Evolutionary conservation across 106 monocot species (phyloP).

Genomic region (Vanilla planifolia): DNA sequence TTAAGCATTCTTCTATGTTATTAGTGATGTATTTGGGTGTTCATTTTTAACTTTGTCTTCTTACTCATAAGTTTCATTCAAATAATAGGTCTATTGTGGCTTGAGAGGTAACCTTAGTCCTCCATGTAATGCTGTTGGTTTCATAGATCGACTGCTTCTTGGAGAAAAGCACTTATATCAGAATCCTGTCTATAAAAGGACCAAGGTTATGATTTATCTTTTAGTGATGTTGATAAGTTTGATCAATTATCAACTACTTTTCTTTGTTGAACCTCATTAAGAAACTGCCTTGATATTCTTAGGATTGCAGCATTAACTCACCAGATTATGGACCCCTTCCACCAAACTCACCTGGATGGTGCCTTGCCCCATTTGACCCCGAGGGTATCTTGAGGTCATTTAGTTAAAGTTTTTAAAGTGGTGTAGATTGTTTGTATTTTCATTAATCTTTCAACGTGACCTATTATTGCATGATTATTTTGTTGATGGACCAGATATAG

Average conservation of each 20-base stretch:
- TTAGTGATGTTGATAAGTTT: too few relatives aligned
- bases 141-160: slow-evolving; percentile 71
- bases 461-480: background rate
- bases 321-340: slow-evolving; percentile 95
- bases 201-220: slow-evolving; percentile 72
- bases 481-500: background rate
- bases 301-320: slow-evolving; percentile 90
- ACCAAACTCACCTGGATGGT: slow-evolving; percentile 77
- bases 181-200: slow-evolving; percentile 82
- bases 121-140: slow-evolving; percentile 94
- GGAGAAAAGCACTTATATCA: slow-evolving; percentile 83
- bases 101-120: slow-evolving; percentile 69
- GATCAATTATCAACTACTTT: background rate
- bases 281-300: background rate
- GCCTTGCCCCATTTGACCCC: slow-evolving; percentile 94
- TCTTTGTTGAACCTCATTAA: background rate
- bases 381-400: slow-evolving; percentile 87
- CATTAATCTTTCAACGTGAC: background rate
- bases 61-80: slow-evolving; percentile 7
- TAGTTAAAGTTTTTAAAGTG: background rate
- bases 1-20: background rate
- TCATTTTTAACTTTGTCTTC: background rate
- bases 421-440: background rate
- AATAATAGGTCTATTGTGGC: slow-evolving; percentile 67
- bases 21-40: background rate